A percentile compares a stretch with the other conserved stretches of the same genome.
Conservation (phyloP, 345 rosid species). For the Salix viminalis region DNA sequence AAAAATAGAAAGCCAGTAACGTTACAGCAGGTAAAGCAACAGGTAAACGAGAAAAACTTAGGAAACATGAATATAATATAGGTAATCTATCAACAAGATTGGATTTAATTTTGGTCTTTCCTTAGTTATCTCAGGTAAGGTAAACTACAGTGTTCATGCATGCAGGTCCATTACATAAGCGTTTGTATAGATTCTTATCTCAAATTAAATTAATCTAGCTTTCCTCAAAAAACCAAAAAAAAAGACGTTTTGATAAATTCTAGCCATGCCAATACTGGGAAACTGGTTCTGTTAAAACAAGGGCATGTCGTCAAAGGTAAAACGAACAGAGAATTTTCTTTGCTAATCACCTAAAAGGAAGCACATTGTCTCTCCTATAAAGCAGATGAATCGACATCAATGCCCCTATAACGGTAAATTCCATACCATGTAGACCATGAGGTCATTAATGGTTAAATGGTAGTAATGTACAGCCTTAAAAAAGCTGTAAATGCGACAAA, state of each 20-base stretch:
- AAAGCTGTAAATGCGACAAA: not conserved
- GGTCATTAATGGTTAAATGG: slow-evolving; percentile 8
- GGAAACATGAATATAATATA: not conserved
- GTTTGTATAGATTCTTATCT: not conserved
- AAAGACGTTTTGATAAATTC: slow-evolving; percentile 4
- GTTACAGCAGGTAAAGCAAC: not conserved
- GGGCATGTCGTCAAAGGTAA: slow-evolving; percentile 13
- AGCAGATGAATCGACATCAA: slow-evolving; percentile 18
- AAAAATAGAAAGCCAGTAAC: not conserved
- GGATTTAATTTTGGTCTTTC: not conserved
- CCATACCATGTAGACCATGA: not conserved
- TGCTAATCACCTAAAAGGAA: slow-evolving; percentile 19
- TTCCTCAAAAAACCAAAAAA: slow-evolving; percentile 19
- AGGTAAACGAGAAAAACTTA: not conserved
- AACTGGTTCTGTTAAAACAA: slow-evolving; percentile 25
- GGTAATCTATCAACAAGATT: not conserved
- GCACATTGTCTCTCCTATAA: slow-evolving; percentile 3
- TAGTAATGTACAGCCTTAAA: not conserved
- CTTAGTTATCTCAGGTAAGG: not conserved
- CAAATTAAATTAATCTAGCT: not conserved
- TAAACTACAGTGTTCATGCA: not conserved
- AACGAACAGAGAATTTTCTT: slow-evolving; percentile 19
- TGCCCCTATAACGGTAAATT: slow-evolving; percentile 17
- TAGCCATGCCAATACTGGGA: slow-evolving; percentile 6
- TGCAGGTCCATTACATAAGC: slow-evolving; percentile 12